Evolutionary conservation across 1,139 yeast species (phyloP), one percentile per base, ranked within the genome.

Genomic region (Petasospora fabianii): DNA sequence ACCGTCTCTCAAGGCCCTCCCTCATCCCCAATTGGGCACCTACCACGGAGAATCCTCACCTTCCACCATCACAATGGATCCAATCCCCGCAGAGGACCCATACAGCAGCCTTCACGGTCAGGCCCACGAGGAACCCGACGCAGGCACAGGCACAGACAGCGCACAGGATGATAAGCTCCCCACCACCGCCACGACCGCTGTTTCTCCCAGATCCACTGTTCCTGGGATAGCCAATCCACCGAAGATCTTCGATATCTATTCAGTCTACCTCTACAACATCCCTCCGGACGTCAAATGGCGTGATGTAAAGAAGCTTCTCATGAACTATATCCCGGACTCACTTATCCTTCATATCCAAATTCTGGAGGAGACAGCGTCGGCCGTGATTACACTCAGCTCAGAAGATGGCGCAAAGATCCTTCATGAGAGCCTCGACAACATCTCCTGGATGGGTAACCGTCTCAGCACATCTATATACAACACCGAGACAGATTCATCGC

Each of bases 211-310:
- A 27, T 27, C 30, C 30, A 13, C 17, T 13, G 20, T n/a, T 14
- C 15, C 16, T 10, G 21, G 7, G 9, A 11, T 5, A 3, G 6
- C 18, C 19, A 12, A 4, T 11, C 16, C 6, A 4, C 31, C 11
- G 12, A 7, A n/a, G n/a, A n/a, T n/a, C n/a, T n/a, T n/a, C n/a
- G n/a, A n/a, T n/a, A 29, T 40, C 32, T 34, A 40, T 24, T 31
- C 18, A 26, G 46, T 51, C n/a, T 45, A 41, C 22, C 15, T 53
- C 6, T 42, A 42, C 28, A 48, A 48, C 28, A 19, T 50, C 14
- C 56, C 56, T 3, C 41, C 41, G 0, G 46, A 37, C 8, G 19
- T 35, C 7, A 43, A 39, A 24, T 51, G 56, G 55, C 43, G 51
- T 16, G 49, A 49, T 24, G 34, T 53, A 12, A 50, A 49, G 34